phyloP scores from a whole-genome alignment of 176 grass and related monocot species.

The Hordeum vulgare region DNA sequence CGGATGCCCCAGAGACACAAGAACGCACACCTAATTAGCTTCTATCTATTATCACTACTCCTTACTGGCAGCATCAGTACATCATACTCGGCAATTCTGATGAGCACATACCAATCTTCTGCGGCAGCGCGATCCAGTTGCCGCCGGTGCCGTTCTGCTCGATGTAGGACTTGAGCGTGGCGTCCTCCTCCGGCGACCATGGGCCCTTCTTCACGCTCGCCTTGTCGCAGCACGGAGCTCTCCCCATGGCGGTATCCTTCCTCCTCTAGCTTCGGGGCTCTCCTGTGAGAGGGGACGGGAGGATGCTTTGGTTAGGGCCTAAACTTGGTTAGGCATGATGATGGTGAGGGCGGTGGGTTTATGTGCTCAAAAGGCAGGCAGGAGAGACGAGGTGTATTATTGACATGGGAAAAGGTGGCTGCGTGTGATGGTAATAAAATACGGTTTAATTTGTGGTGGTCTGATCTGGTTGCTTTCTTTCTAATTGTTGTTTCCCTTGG shows the following conservation, averaged over 20 bases:
- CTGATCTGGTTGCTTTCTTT: slow-evolving; percentile 59
- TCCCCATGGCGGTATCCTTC: slow-evolving; percentile 51
- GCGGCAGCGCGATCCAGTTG: slow-evolving; percentile 92
- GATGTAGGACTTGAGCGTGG: slow-evolving; percentile 92
- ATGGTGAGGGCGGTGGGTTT: slow-evolving; percentile 41
- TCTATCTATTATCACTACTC: not conserved
- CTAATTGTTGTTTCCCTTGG: slow-evolving; percentile 86
- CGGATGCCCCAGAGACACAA: not conserved
- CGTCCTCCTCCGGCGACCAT: slow-evolving; percentile 89
- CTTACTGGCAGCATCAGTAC: not conserved
- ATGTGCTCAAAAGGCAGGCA: slow-evolving; percentile 46
- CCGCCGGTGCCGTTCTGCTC: slow-evolving; percentile 86
- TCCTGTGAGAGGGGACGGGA: slow-evolving; percentile 5
- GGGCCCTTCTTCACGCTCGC: slow-evolving; percentile 88
- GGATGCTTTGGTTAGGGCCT: slow-evolving; percentile 43
- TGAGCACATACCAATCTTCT: slow-evolving; percentile 73
- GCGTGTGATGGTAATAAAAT: slow-evolving; percentile 47
- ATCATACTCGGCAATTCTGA: not conserved
- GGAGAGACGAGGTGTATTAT: slow-evolving; percentile 42
- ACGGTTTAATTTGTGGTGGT: slow-evolving; percentile 59
- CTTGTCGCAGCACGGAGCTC: slow-evolving; percentile 95
- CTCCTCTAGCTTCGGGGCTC: slow-evolving; percentile 7
- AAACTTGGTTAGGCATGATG: slow-evolving; percentile 45
- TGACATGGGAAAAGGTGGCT: slow-evolving; percentile 34
- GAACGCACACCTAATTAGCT: not conserved